Base-by-base conservation (phyloP, 139 green algal species). In the Mesotaenium endlicherianum region DNA sequence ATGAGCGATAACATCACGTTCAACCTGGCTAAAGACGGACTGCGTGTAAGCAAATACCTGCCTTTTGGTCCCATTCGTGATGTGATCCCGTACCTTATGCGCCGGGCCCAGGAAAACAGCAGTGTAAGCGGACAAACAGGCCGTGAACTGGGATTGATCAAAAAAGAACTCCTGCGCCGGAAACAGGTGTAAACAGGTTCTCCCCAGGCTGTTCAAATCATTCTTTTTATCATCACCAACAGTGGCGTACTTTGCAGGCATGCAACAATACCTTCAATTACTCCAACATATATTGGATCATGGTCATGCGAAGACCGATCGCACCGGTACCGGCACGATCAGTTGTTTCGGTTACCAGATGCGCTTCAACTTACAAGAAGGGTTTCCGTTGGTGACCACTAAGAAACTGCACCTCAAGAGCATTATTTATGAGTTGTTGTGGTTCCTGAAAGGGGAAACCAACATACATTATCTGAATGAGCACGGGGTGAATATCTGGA, bases 101-200 rank as follows among this genome's bases (percentile, higher is more conserved):
- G 81, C 1, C 50, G 81, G 1, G 81, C 81, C 3, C 38, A 87
- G 81, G 81, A 87, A 17, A 87, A 87, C 58, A 1, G 76, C n/a
- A 44, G 75, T 1, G 55, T 86, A 17, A 14, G 87, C 3, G 80
- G 80, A 2, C 86, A 86, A 26, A 84, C 70, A 36, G 26, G n/a
- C 11, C 34, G 76, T 26, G 80, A 86, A n/a, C n/a, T n/a, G n/a
- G n/a, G n/a, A n/a, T n/a, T n/a, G n/a, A n/a, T n/a, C n/a, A n/a
- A n/a, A n/a, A n/a, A n/a, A n/a, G n/a, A n/a, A n/a, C n/a, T n/a
- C n/a, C n/a, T n/a, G n/a, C n/a, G n/a, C n/a, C n/a, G n/a, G n/a
- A n/a, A n/a, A n/a, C n/a, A n/a, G n/a, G n/a, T n/a, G n/a, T n/a
- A n/a, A n/a, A n/a, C n/a, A n/a, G n/a, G n/a, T n/a, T n/a, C n/a